Evolutionary conservation across 2,329 filamentous ascomycete species (phyloP).

Genomic region (Fusarium citri): DNA sequence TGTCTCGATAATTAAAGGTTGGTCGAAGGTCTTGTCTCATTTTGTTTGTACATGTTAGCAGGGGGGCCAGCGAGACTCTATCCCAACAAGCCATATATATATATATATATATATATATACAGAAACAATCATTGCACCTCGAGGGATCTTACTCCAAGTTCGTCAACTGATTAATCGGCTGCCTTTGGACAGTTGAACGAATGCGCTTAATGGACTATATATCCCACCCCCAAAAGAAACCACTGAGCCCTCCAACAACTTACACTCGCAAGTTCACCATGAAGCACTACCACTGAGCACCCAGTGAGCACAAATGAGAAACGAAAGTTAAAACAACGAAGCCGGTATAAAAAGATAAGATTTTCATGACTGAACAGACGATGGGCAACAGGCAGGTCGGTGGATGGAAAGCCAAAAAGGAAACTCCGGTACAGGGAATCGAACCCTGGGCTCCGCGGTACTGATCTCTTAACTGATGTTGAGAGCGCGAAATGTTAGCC

Average conservation of each 20-base stretch:
- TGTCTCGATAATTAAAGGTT: not conserved
- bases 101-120: not conserved
- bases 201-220: not conserved
- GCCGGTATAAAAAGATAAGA: no score
- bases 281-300: not conserved
- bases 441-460: conserved; percentile 46
- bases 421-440: conserved; percentile 46
- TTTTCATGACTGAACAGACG: no score
- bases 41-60: not conserved
- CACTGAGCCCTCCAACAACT: not conserved
- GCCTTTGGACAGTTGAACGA: not conserved
- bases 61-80: not conserved
- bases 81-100: not conserved
- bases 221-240: not conserved
- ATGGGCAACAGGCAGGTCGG: no score
- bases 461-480: conserved; percentile 37
- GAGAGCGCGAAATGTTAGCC: conserved; percentile 51
- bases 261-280: not conserved
- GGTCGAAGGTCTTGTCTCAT: not conserved
- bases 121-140: not conserved
- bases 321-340: no score
- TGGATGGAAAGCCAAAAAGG: no score
- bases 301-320: not conserved
- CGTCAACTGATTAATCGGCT: not conserved
- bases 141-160: not conserved